Conservation (phyloP, 2,329 filamentous ascomycete species). For the Phoma herbarum region DNA sequence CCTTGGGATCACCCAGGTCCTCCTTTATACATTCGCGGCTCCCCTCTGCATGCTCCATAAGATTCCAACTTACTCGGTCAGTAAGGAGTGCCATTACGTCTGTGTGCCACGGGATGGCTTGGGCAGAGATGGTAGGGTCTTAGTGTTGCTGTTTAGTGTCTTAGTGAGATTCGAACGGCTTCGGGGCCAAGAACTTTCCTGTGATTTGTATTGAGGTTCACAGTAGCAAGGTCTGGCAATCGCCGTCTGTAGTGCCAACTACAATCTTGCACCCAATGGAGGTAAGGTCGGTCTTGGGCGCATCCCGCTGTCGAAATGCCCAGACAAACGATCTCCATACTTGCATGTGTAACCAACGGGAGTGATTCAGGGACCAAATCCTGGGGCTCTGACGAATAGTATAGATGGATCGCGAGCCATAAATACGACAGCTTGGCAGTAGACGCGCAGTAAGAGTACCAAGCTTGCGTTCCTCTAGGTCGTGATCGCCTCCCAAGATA, state of each 20-base stretch:
- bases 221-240: background rate
- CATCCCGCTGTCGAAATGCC: constrained; percentile 6
- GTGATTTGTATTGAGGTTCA: constrained; percentile 22
- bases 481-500: constrained; percentile 32
- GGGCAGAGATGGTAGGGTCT: constrained; percentile 19
- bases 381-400: background rate
- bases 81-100: constrained; percentile 28
- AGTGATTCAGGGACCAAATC: constrained; percentile 6
- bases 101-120: constrained; percentile 19
- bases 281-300: constrained; percentile 3
- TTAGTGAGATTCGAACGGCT: constrained; percentile 15
- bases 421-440: constrained; percentile 11
- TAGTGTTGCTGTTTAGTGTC: constrained; percentile 24
- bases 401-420: background rate
- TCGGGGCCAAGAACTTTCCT: constrained; percentile 28
- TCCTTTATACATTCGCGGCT: constrained; percentile 31
- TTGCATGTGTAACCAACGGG: constrained; percentile 9
- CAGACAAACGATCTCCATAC: constrained; percentile 12
- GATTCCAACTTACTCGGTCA: background rate
- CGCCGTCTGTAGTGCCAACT: constrained; percentile 3
- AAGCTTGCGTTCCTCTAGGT: constrained; percentile 9
- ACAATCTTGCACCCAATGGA: constrained; percentile 4
- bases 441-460: background rate
- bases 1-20: background rate
- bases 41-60: constrained; percentile 9